These are phyloP conservation scores for Aspergillus bridgeri DNA, from an alignment of 495 filamentous ascomycete species.

Conservation along the genomic window DNA sequence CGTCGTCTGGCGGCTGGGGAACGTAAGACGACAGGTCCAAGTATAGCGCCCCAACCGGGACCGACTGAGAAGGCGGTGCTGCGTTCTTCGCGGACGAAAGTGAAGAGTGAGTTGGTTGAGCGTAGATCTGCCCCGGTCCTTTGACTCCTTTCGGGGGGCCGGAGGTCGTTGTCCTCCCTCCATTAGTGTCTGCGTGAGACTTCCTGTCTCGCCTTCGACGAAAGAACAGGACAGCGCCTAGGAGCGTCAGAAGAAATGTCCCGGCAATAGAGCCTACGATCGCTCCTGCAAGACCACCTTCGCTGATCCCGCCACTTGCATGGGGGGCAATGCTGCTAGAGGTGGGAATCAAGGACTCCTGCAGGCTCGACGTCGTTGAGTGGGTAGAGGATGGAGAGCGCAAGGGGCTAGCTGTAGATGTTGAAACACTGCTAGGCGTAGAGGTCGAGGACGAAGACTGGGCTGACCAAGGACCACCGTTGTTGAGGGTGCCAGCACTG, in stretches of 20 bases:
- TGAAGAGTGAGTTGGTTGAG: neutral
- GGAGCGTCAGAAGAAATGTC: conserved; percentile 24
- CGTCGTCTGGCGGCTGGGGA: conserved; percentile 26
- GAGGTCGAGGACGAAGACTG: neutral
- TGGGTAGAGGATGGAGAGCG: neutral
- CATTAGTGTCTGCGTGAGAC: neutral
- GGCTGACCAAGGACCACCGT: neutral
- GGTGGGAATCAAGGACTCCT: neutral
- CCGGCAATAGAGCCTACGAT: conserved; percentile 30
- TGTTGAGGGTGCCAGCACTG: neutral
- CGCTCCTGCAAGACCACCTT: conserved; percentile 30
- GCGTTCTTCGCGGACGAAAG: neutral
- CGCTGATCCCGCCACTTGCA: conserved; percentile 5
- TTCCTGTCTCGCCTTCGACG: conserved; percentile 13
- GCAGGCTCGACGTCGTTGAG: neutral
- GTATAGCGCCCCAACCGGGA: neutral
- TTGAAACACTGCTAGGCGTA: neutral
- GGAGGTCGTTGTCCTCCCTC: neutral
- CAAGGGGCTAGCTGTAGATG: neutral
- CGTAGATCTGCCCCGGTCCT: neutral
- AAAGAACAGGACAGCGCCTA: conserved; percentile 25
- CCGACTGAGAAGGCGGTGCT: neutral
- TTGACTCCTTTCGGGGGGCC: neutral
- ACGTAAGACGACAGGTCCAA: conserved; percentile 1
- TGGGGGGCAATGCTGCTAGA: neutral